phyloP scores from a whole-genome alignment of 2,329 filamentous ascomycete genomes.

The Thelonectria rubi region DNA sequence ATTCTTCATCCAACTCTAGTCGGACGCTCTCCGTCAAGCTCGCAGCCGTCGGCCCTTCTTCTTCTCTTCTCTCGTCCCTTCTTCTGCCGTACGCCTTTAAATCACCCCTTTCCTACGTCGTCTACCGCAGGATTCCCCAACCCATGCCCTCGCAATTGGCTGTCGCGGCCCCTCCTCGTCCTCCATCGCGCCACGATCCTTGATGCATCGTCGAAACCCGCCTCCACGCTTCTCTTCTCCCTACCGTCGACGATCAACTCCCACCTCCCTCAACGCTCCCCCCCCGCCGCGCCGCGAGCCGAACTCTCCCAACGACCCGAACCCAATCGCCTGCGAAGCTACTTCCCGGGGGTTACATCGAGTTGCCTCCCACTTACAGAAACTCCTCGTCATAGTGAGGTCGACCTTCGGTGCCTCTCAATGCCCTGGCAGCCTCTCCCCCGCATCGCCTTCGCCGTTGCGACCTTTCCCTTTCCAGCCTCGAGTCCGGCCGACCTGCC shows the following conservation, averaged over 20 bases:
- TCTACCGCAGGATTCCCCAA: conserved; percentile 30
- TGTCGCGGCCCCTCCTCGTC: conserved; percentile 33
- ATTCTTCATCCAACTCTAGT: conserved; percentile 31
- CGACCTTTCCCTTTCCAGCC: conserved; percentile 91
- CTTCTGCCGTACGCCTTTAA: conserved; percentile 1
- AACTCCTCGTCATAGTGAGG: conserved; percentile 29
- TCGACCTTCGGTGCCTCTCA: conserved; percentile 43
- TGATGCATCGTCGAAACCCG: conserved; percentile 44
- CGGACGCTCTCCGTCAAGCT: conserved; percentile 3
- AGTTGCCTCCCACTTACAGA: conserved; percentile 17
- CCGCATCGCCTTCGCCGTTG: conserved; percentile 97
- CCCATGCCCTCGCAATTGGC: conserved; percentile 42
- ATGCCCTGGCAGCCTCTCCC: conserved; percentile 99
- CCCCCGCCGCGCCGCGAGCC: conserved; percentile 22
- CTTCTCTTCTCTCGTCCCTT: background rate
- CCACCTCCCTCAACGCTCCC: background rate
- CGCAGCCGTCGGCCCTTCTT: background rate
- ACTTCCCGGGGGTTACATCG: conserved; percentile 24
- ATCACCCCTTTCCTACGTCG: conserved; percentile 4
- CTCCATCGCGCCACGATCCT: conserved; percentile 39
- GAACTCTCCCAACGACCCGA: conserved; percentile 28
- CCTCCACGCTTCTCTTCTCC: conserved; percentile 12
- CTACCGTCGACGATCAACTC: conserved; percentile 10
- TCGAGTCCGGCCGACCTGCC: conserved; percentile 89
- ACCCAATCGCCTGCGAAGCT: conserved; percentile 28